phyloP scores from a whole-genome alignment of 108 stramenopile species.

The Nannochloropsis gaditana region DNA sequence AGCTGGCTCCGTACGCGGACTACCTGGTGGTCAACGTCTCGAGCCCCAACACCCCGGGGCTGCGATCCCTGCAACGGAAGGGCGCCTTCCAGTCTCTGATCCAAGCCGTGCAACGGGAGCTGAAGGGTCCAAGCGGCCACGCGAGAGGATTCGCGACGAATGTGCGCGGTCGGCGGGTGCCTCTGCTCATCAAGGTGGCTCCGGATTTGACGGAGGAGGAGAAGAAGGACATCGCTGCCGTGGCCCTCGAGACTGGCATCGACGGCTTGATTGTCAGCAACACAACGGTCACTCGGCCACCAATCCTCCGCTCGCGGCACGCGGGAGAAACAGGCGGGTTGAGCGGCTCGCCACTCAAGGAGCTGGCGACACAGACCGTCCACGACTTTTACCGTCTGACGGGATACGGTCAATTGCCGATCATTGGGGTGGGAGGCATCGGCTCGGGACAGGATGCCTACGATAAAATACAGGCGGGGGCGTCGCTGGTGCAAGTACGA shows the following conservation, averaged over 20 bases:
- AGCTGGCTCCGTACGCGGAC: slow-evolving; percentile 77
- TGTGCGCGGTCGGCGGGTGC: slow-evolving; percentile 33
- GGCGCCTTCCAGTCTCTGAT: slow-evolving; percentile 62
- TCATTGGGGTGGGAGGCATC: slow-evolving; percentile 91
- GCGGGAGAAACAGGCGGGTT: slow-evolving; percentile 73
- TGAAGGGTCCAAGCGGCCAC: slow-evolving; percentile 31
- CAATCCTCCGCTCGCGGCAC: slow-evolving; percentile 51
- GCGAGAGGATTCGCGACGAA: not conserved
- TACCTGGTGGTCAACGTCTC: slow-evolving; percentile 85
- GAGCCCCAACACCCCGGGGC: slow-evolving; percentile 85
- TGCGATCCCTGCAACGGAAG: slow-evolving; percentile 69
- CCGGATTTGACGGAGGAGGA: slow-evolving; percentile 77
- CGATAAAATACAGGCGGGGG: slow-evolving; percentile 85
- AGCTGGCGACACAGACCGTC: slow-evolving; percentile 74
- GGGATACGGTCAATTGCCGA: slow-evolving; percentile 65
- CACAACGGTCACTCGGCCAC: slow-evolving; percentile 73
- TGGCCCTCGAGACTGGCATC: slow-evolving; percentile 58
- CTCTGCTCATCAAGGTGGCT: slow-evolving; percentile 84
- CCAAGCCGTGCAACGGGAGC: slow-evolving; percentile 56
- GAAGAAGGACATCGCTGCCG: slow-evolving; percentile 65
- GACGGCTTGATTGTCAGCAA: slow-evolving; percentile 90
- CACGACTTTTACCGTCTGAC: slow-evolving; percentile 68
- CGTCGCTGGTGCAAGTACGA: slow-evolving; percentile 68
- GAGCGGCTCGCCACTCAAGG: slow-evolving; percentile 71
- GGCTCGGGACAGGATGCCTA: slow-evolving; percentile 72